Conservation (phyloP, 2,329 filamentous ascomycete genomes). For the Calonectria pseudoreteaudii region DNA sequence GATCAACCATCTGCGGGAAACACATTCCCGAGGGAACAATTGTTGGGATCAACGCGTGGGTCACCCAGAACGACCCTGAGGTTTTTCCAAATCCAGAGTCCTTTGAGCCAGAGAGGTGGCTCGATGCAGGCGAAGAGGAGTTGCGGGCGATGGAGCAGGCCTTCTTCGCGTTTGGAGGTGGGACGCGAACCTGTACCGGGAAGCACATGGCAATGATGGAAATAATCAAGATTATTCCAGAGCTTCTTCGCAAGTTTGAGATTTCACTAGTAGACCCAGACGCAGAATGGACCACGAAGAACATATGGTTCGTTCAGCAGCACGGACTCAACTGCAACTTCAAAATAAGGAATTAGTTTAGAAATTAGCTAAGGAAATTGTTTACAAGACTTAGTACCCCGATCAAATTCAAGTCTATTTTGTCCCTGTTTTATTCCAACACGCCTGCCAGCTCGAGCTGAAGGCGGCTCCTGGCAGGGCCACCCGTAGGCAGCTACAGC, state of each 20-base stretch:
- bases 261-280: not conserved
- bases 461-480: not conserved
- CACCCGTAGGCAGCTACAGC: not conserved
- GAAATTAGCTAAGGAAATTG: not conserved
- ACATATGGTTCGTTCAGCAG: slow-evolving; percentile 23
- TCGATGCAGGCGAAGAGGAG: slow-evolving; percentile 39
- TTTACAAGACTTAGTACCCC: not conserved
- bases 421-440: not conserved
- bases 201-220: slow-evolving; percentile 56
- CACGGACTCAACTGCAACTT: slow-evolving; percentile 16
- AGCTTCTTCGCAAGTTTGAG: slow-evolving; percentile 18
- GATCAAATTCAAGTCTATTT: not conserved
- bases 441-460: not conserved
- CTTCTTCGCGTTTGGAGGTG: slow-evolving; percentile 50
- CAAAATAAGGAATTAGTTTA: not conserved
- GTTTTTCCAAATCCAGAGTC: slow-evolving; percentile 48
- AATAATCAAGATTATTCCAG: slow-evolving; percentile 40
- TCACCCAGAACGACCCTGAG: slow-evolving; percentile 44
- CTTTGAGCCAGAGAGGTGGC: slow-evolving; percentile 56
- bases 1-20: slow-evolving; percentile 51
- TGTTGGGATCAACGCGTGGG: slow-evolving; percentile 52
- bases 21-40: slow-evolving; percentile 47
- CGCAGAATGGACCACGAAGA: slow-evolving; percentile 19
- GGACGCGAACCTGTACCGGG: slow-evolving; percentile 56
- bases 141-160: slow-evolving; percentile 44